Conservation (phyloP, 352 stramenopile genomes). For the Phytophthora pisi region DNA sequence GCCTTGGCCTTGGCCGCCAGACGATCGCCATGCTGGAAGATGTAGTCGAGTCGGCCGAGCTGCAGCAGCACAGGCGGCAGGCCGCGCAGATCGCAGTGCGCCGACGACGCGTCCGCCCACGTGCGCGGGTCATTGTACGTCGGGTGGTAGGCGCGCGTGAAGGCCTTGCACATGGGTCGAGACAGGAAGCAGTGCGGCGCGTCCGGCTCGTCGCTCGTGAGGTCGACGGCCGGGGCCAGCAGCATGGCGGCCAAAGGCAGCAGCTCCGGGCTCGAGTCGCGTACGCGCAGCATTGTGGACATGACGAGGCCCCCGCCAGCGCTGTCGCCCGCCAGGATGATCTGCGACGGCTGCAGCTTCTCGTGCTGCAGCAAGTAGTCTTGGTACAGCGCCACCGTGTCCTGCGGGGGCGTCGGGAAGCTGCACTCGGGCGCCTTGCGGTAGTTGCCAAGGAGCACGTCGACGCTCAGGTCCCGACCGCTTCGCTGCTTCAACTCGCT, state of each 20-base stretch:
- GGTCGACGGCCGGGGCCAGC: slow-evolving; percentile 36
- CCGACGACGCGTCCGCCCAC: slow-evolving; percentile 33
- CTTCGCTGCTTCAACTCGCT: slow-evolving; percentile 16
- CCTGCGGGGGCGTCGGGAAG: slow-evolving; percentile 44
- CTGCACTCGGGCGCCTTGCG: slow-evolving; percentile 50
- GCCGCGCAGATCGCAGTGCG: slow-evolving; percentile 40
- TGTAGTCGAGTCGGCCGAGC: slow-evolving; percentile 33
- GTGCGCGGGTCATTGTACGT: slow-evolving; percentile 15
- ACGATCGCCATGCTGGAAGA: slow-evolving; percentile 29
- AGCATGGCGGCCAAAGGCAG: slow-evolving; percentile 42
- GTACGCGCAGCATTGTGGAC: slow-evolving; percentile 50
- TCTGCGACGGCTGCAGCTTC: slow-evolving; percentile 31
- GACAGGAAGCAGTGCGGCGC: slow-evolving; percentile 28
- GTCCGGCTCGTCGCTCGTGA: slow-evolving; percentile 32
- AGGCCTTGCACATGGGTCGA: slow-evolving; percentile 14
- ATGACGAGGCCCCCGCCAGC: slow-evolving; percentile 51
- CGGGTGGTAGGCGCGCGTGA: slow-evolving; percentile 20
- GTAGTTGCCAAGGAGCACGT: slow-evolving; percentile 60
- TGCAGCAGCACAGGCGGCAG: slow-evolving; percentile 50
- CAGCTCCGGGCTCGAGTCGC: slow-evolving; percentile 18
- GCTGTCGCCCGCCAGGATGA: slow-evolving; percentile 59
- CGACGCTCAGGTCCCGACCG: slow-evolving; percentile 19
- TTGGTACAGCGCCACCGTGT: slow-evolving; percentile 46
- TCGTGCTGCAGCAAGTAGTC: slow-evolving; percentile 40
- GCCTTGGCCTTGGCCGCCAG: slow-evolving; percentile 35